Percentiles rank a stretch among this genome's conserved stretches.
Conservation (phyloP, 2,329 filamentous ascomycete genomes). For the Fusarium irregulare region DNA sequence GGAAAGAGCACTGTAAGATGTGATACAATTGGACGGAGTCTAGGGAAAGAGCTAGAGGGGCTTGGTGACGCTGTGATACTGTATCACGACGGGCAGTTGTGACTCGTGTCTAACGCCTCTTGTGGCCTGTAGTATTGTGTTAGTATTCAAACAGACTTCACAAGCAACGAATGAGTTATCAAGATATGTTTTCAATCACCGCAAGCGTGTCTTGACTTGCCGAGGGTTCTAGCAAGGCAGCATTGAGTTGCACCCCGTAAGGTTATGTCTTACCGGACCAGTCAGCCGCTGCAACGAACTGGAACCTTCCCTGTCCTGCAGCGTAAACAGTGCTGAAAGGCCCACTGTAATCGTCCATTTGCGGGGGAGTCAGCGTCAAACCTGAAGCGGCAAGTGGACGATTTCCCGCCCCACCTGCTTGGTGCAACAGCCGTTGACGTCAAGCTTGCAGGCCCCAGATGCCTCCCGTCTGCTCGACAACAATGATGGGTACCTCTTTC, state of each 20-base stretch:
- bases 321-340: background rate
- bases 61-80: conserved; percentile 38
- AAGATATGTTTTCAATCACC: background rate
- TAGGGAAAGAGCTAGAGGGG: conserved; percentile 18
- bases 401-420: conserved; percentile 18
- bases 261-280: conserved; percentile 7
- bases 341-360: conserved; percentile 29
- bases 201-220: conserved; percentile 18
- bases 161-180: background rate
- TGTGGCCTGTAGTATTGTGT: conserved; percentile 8
- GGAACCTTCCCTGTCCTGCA: conserved; percentile 3
- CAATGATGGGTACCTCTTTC: conserved; percentile 18
- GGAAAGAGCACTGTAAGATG: conserved; percentile 13
- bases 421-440: conserved; percentile 37
- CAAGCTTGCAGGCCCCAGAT: conserved; percentile 17
- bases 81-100: conserved; percentile 17
- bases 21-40: conserved; percentile 8
- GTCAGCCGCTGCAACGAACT: conserved; percentile 20
- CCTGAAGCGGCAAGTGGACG: conserved; percentile 36
- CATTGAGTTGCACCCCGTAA: background rate
- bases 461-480: background rate
- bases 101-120: conserved; percentile 25
- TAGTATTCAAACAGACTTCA: background rate
- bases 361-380: conserved; percentile 32
- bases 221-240: background rate